Evolutionary conservation across 257 asterid species (phyloP).

Genomic region (Echites panduratus): DNA sequence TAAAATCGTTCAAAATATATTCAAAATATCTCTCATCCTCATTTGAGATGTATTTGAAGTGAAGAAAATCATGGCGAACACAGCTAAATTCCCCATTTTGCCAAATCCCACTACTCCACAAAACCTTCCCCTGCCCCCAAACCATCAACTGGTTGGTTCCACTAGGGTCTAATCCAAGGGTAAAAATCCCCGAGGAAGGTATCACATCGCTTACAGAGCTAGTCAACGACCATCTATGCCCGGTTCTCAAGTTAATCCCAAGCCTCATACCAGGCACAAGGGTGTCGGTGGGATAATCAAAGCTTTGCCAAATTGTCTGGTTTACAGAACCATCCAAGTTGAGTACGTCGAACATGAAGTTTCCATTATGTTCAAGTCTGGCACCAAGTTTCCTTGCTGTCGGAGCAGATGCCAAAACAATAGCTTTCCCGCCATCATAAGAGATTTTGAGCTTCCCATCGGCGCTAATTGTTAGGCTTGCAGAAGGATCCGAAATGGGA

Average conservation of each 20-base stretch:
- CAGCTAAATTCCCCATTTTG: background rate
- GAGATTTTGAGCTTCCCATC: constrained; percentile 23
- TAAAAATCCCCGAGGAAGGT: background rate
- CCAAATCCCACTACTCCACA: constrained; percentile 9
- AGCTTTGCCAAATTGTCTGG: constrained; percentile 9
- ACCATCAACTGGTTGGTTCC: background rate
- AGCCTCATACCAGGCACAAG: constrained; percentile 2
- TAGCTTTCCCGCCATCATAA: constrained; percentile 1
- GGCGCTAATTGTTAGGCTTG: constrained; percentile 14
- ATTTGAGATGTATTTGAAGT: background rate
- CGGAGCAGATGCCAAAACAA: constrained; percentile 10
- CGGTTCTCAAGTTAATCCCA: background rate
- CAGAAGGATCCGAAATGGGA: constrained; percentile 20
- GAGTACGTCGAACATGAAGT: constrained; percentile 13
- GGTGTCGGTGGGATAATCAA: constrained; percentile 11
- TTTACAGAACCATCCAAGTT: background rate
- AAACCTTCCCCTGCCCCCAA: background rate
- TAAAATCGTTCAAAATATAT: background rate
- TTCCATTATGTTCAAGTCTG: constrained; percentile 19
- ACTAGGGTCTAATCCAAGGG: background rate
- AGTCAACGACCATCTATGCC: background rate
- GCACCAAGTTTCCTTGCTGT: constrained; percentile 19
- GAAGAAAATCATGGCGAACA: background rate
- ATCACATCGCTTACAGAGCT: background rate
- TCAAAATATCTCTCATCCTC: background rate